Evolutionary conservation across 2,329 filamentous ascomycete genomes (phyloP).

Genomic region (Trichoderma arundinaceum): DNA sequence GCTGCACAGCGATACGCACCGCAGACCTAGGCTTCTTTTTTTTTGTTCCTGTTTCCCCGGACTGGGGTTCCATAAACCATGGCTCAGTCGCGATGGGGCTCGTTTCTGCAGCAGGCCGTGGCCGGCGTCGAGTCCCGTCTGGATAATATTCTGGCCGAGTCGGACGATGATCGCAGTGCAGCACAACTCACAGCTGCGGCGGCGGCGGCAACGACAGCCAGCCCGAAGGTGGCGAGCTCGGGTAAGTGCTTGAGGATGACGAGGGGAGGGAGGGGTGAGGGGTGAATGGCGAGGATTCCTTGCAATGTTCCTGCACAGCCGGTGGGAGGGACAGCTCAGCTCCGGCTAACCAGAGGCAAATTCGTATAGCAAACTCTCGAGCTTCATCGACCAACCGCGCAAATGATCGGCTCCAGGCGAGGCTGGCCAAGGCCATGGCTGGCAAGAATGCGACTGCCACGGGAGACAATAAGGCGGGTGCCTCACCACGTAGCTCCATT

Average conservation of each 20-base stretch:
- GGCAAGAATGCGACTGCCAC: slow-evolving; percentile 59
- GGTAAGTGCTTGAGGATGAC: slow-evolving; percentile 26
- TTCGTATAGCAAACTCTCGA: slow-evolving; percentile 55
- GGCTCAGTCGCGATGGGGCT: slow-evolving; percentile 69
- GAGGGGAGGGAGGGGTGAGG: not conserved
- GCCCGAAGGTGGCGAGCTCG: slow-evolving; percentile 26
- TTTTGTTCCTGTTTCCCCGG: not conserved
- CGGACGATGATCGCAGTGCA: slow-evolving; percentile 50
- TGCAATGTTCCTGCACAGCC: not conserved
- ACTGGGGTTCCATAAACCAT: slow-evolving; percentile 42
- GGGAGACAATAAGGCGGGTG: slow-evolving; percentile 52
- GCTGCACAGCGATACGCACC: not conserved
- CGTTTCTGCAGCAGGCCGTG: slow-evolving; percentile 86
- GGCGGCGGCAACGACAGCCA: slow-evolving; percentile 1
- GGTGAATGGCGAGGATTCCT: not conserved
- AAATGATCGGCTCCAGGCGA: slow-evolving; percentile 80
- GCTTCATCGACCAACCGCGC: slow-evolving; percentile 64
- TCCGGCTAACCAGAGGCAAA: slow-evolving; percentile 10
- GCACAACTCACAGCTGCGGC: slow-evolving; percentile 14
- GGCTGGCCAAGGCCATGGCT: slow-evolving; percentile 84
- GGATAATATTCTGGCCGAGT: slow-evolving; percentile 87
- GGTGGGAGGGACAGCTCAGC: not conserved
- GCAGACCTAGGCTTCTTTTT: not conserved
- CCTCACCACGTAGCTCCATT: slow-evolving; percentile 48
- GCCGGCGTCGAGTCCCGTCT: slow-evolving; percentile 92